Percentiles rank a stretch among this genome's conserved stretches.
Conservation (phyloP, 768 basidiomycete species). For the Boletus rubescentipes region DNA sequence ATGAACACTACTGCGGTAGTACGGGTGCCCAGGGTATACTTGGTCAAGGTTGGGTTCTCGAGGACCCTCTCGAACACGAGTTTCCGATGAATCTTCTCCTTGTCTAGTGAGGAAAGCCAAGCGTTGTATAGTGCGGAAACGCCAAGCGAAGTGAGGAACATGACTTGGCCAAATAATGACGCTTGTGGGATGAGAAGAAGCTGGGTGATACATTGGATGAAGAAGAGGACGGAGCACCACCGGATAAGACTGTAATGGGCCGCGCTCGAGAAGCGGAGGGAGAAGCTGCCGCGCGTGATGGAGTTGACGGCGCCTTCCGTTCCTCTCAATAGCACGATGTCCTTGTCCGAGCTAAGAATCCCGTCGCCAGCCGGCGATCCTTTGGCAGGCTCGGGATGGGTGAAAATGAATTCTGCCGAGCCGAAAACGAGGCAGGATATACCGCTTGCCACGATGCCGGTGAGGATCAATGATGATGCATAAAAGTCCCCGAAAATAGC, state of each 20-base stretch:
- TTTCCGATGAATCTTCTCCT: slow-evolving; percentile 15
- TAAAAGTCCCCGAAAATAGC: slow-evolving; percentile 26
- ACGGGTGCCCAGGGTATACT: slow-evolving; percentile 16
- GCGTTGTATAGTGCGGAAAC: slow-evolving; percentile 29
- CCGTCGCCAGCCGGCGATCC: slow-evolving; percentile 30
- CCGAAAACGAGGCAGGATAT: slow-evolving; percentile 25
- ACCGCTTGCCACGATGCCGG: slow-evolving; percentile 33
- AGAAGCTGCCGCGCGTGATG: slow-evolving; percentile 22
- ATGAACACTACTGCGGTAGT: slow-evolving; percentile 20
- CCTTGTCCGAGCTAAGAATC: slow-evolving; percentile 16
- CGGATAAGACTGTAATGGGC: slow-evolving; percentile 14
- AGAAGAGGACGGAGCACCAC: slow-evolving; percentile 23
- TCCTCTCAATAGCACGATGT: slow-evolving; percentile 28
- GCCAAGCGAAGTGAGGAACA: slow-evolving; percentile 29
- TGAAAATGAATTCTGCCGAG: slow-evolving; percentile 22
- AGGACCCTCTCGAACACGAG: slow-evolving; percentile 13
- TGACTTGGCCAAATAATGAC: slow-evolving; percentile 30
- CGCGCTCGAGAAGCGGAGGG: slow-evolving; percentile 20
- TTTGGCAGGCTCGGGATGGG: slow-evolving; percentile 24
- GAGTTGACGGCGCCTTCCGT: slow-evolving; percentile 28
- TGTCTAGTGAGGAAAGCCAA: slow-evolving; percentile 30
- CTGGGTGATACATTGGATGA: slow-evolving; percentile 26
- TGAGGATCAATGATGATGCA: slow-evolving; percentile 29
- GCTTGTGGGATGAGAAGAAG: slow-evolving; percentile 33
- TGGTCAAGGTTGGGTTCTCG: slow-evolving; percentile 10